A percentile compares a stretch with the other conserved stretches of the same genome.
Conservation (phyloP, 768 basidiomycete species). For the Suillus brevipes region DNA sequence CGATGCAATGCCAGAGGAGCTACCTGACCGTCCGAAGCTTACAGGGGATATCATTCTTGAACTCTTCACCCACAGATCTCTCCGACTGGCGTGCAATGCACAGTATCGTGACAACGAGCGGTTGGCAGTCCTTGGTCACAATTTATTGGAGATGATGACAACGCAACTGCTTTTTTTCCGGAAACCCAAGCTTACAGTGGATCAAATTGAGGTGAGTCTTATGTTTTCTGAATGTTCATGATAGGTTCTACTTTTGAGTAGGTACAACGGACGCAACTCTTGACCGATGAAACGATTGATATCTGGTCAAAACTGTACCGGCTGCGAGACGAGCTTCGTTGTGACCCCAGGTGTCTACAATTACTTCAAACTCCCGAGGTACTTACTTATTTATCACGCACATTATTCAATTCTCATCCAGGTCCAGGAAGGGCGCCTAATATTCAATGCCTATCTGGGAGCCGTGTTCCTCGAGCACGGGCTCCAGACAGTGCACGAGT, state of each 20-base stretch:
- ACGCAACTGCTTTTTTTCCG: conserved; percentile 48
- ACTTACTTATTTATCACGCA: conserved; percentile 23
- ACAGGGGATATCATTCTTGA: conserved; percentile 58
- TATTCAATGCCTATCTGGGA: conserved; percentile 70
- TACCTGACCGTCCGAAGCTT: conserved; percentile 50
- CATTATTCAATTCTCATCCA: conserved; percentile 16
- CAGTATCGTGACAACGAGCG: conserved; percentile 59
- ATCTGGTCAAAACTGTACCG: conserved; percentile 40
- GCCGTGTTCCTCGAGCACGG: conserved; percentile 61
- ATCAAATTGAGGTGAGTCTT: conserved; percentile 52
- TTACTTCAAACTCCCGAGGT: conserved; percentile 38
- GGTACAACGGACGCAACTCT: conserved; percentile 25
- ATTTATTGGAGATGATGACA: conserved; percentile 47
- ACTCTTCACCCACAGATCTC: conserved; percentile 69
- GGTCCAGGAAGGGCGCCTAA: conserved; percentile 51
- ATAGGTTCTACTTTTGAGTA: conserved; percentile 16
- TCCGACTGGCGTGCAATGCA: conserved; percentile 45
- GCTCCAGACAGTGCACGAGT: conserved; percentile 48
- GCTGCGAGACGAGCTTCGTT: conserved; percentile 35
- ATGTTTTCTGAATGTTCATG: conserved; percentile 7
- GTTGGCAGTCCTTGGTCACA: conserved; percentile 50
- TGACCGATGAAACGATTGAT: conserved; percentile 36
- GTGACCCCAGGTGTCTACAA: conserved; percentile 30
- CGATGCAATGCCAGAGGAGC: conserved; percentile 24
- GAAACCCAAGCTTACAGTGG: conserved; percentile 49